These are phyloP conservation scores for Ashbya aceris DNA, from an alignment of 1,139 yeast genomes.

Conservation along the genomic window DNA sequence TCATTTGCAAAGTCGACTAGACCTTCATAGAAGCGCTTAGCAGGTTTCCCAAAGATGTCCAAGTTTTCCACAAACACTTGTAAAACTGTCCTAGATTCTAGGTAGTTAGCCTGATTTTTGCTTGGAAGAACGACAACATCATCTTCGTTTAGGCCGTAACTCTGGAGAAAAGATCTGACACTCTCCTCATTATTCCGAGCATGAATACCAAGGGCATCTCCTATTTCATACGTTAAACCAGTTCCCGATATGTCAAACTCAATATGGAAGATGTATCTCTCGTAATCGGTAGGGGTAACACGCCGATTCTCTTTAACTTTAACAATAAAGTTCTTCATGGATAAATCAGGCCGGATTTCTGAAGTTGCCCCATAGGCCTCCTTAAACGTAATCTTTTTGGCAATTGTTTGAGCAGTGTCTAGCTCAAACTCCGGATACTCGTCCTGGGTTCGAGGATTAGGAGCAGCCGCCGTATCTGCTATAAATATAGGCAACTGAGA, in stretches of 20 bases:
- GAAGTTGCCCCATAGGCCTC: constrained; percentile 59
- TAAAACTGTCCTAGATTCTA: constrained; percentile 71
- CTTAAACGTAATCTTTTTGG: constrained; percentile 65
- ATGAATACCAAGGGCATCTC: constrained; percentile 95
- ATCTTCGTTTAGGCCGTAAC: constrained; percentile 58
- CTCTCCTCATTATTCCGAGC: constrained; percentile 66
- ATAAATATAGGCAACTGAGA: constrained; percentile 43
- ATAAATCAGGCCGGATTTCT: constrained; percentile 79
- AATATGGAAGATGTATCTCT: constrained; percentile 92
- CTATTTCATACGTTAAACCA: constrained; percentile 83
- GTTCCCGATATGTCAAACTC: constrained; percentile 90
- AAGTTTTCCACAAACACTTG: constrained; percentile 73
- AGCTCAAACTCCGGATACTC: constrained; percentile 34
- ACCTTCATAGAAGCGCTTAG: constrained; percentile 85
- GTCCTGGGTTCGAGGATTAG: constrained; percentile 42
- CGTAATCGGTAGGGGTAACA: constrained; percentile 84
- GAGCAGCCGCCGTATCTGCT: constrained; percentile 48
- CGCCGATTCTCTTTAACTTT: constrained; percentile 88
- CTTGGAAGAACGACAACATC: constrained; percentile 65
- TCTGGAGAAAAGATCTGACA: constrained; percentile 60
- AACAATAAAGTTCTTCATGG: constrained; percentile 76
- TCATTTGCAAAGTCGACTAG: constrained; percentile 68
- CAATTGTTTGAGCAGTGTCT: constrained; percentile 44
- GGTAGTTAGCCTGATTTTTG: constrained; percentile 47
- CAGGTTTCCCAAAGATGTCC: constrained; percentile 91